A percentile compares a stretch with the other conserved stretches of the same genome.
phyloP scores from a whole-genome alignment of 2,329 filamentous ascomycete genomes.

The Stagonosporopsis rhizophila region DNA sequence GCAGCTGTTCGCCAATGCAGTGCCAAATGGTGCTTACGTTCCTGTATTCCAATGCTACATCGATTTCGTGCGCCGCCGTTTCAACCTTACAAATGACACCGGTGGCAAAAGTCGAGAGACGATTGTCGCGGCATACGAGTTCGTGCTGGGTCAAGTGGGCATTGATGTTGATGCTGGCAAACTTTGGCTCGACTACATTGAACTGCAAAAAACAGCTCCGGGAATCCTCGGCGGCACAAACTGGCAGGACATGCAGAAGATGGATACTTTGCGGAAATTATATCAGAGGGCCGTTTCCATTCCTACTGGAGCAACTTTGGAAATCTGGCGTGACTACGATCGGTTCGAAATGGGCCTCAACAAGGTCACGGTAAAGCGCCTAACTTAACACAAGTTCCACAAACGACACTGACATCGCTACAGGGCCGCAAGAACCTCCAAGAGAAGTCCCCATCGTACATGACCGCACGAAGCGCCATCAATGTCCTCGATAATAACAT shows the following conservation, averaged over 20 bases:
- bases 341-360: constrained; percentile 94
- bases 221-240: constrained; percentile 82
- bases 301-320: constrained; percentile 82
- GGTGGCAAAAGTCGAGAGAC: constrained; percentile 77
- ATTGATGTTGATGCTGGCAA: constrained; percentile 88
- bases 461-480: constrained; percentile 92
- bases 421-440: constrained; percentile 93
- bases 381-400: background rate
- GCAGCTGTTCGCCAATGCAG: constrained; percentile 79
- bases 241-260: constrained; percentile 99
- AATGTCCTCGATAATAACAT: constrained; percentile 93
- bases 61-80: constrained; percentile 90
- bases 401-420: constrained; percentile 26
- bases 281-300: constrained; percentile 90
- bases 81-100: constrained; percentile 83
- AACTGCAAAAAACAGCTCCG: constrained; percentile 88
- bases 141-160: constrained; percentile 87
- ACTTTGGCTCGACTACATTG: constrained; percentile 94
- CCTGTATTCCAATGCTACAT: constrained; percentile 92
- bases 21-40: constrained; percentile 81
- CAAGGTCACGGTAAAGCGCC: constrained; percentile 77
- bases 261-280: constrained; percentile 88
- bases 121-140: constrained; percentile 87
- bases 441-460: constrained; percentile 90
- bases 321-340: constrained; percentile 96